These are phyloP conservation scores for Cardamine chenopodiifolia DNA, from an alignment of 345 rosid genomes.

Conservation along the genomic window DNA sequence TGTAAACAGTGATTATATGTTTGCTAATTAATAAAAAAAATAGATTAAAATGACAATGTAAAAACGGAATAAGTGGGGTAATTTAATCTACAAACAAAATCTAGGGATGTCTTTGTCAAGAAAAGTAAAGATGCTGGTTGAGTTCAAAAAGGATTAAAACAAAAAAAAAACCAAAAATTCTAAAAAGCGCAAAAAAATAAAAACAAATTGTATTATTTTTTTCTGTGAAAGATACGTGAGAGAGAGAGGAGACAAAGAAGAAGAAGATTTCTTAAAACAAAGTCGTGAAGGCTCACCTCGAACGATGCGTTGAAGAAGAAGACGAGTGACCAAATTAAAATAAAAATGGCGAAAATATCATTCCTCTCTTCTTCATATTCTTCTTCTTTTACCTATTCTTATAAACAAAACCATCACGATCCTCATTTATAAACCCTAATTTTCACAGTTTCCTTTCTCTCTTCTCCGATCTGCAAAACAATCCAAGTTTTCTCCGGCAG, in stretches of 20 bases:
- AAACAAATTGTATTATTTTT: background rate
- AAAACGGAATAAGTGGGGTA: background rate
- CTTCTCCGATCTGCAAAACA: conserved; percentile 21
- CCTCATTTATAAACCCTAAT: conserved; percentile 43
- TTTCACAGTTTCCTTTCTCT: background rate
- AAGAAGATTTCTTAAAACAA: conserved; percentile 20
- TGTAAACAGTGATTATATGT: no score
- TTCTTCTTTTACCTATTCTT: conserved; percentile 8
- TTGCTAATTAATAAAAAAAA: no score
- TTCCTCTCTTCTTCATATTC: conserved; percentile 23
- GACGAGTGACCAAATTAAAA: conserved; percentile 35
- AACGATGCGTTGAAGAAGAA: conserved; percentile 54
- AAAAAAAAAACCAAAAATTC: background rate
- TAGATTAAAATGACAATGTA: conserved; percentile 45
- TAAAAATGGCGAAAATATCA: conserved; percentile 37
- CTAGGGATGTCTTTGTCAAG: conserved; percentile 29
- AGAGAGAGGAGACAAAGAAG: conserved; percentile 26
- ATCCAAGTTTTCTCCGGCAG: background rate
- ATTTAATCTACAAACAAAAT: conserved; percentile 4
- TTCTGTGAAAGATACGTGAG: background rate
- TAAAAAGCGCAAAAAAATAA: background rate
- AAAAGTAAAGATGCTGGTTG: conserved; percentile 23
- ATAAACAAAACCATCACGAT: conserved; percentile 22
- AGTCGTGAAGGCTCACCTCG: conserved; percentile 51
- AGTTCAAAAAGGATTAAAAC: background rate